Evolutionary conservation across 2,329 filamentous ascomycete genomes (phyloP), one percentile per base, ranked within the genome.

Genomic region (Scleromitrula shiraiana): DNA sequence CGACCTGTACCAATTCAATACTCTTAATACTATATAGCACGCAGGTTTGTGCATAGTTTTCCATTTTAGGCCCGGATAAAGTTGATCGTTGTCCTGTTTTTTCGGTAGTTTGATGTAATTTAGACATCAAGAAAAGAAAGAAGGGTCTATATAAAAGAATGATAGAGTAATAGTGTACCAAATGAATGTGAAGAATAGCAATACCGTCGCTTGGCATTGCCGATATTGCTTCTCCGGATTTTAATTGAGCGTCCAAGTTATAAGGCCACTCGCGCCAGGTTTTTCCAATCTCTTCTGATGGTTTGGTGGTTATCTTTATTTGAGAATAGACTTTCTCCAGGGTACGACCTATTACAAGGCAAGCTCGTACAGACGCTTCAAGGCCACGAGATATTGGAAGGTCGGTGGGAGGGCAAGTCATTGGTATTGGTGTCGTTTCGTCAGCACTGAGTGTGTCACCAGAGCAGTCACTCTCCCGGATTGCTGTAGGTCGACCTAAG

Each of bases 101-200:
- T 44, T 59, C 44, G 40, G 62, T 56, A 49, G 67, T 59, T 51
- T 54, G 46, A 52, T 69, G 67, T 3, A 65, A 64, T 41, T 68
- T 61, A 44, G 70, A 77, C 33, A 81, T 67, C 10, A 80, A 68
- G 49, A 74, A 76, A 12, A 83, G 64, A 50, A 83, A 80, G 59
- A 84, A 83, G 0, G 82, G 80, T 23, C 81, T 70, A 1, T 77
- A 81, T 1, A 85, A 69, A 0, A 85, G 68, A 22, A 84, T 73
- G 35, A 82, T 72, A 0, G 78, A 77, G 58, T 84, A 79, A 47
- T 73, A 76, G 49, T 82, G 77, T 29, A 83, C 67, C 20, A 84
- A 65, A 50, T 82, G 80, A 49, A 75, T 68, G 53, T 84, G 80
- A 5, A 84, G 63, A n/a, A 80, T 73, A 4, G 77, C 74, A 27